These are phyloP conservation scores for Monascus purpureus DNA, from an alignment of 495 filamentous ascomycete genomes.

Conservation along the genomic window DNA sequence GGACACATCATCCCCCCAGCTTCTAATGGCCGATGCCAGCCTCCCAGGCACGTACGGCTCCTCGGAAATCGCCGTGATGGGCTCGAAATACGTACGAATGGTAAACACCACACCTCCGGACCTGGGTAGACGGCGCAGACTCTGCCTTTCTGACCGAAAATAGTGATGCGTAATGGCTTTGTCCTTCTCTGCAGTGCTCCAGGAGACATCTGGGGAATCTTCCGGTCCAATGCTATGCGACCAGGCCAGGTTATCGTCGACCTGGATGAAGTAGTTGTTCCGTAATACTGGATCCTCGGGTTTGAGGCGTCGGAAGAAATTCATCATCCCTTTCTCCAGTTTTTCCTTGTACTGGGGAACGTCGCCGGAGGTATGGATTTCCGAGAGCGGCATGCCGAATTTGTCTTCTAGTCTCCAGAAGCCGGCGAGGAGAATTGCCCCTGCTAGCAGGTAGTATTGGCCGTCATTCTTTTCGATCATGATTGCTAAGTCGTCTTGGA, in stretches of 20 bases:
- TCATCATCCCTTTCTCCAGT: slow-evolving; percentile 71
- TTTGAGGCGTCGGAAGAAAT: slow-evolving; percentile 56
- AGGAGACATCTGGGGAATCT: slow-evolving; percentile 48
- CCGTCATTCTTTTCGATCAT: slow-evolving; percentile 73
- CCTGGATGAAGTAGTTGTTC: slow-evolving; percentile 71
- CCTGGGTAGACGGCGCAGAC: slow-evolving; percentile 54
- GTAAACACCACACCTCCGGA: slow-evolving; percentile 70
- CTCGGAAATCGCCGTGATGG: slow-evolving; percentile 47
- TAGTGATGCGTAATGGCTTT: slow-evolving; percentile 60
- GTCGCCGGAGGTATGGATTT: slow-evolving; percentile 73
- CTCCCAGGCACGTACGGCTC: slow-evolving; percentile 61
- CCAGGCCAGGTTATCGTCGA: slow-evolving; percentile 60
- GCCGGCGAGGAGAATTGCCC: slow-evolving; percentile 64
- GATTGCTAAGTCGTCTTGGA: slow-evolving; percentile 77
- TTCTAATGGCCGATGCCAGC: slow-evolving; percentile 58
- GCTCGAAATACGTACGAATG: slow-evolving; percentile 67
- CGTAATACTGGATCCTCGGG: slow-evolving; percentile 50
- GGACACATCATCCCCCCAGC: slow-evolving; percentile 77
- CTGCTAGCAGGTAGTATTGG: slow-evolving; percentile 75
- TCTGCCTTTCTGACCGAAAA: slow-evolving; percentile 72
- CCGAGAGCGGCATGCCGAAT: slow-evolving; percentile 66
- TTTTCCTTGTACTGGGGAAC: slow-evolving; percentile 69
- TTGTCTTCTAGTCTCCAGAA: slow-evolving; percentile 85
- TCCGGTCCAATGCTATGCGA: slow-evolving; percentile 62
- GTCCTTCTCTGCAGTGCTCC: slow-evolving; percentile 68